phyloP scores from a whole-genome alignment of 2,329 filamentous ascomycete species.

The Chrysoporthe cubensis region DNA sequence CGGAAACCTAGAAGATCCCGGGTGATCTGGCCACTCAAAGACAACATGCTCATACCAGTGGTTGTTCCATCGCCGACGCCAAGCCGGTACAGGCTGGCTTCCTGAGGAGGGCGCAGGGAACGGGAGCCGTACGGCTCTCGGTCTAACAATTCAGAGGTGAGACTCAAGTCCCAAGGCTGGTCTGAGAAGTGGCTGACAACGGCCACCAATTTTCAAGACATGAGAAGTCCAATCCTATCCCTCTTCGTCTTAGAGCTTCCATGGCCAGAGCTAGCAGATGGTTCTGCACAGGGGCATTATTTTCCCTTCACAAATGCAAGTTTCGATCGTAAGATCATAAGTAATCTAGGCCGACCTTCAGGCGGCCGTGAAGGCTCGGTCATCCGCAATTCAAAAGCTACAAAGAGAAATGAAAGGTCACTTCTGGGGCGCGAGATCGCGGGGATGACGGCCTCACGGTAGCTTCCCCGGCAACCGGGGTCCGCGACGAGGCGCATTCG shows the following conservation, averaged over 20 bases:
- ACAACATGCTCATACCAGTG: constrained; percentile 3
- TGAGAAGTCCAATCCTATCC: background rate
- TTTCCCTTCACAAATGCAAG: background rate
- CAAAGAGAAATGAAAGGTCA: background rate
- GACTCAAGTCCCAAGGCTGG: background rate
- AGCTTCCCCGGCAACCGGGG: background rate
- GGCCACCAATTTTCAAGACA: constrained; percentile 1
- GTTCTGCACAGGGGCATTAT: background rate
- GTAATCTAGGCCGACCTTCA: background rate
- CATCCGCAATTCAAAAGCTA: background rate
- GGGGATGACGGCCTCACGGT: background rate
- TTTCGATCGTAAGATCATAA: constrained; percentile 1
- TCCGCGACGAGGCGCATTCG: background rate
- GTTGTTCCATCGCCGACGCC: background rate
- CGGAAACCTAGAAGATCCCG: background rate
- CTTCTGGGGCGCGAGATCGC: background rate
- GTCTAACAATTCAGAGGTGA: background rate
- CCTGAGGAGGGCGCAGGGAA: background rate
- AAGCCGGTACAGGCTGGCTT: background rate
- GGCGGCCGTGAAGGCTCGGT: background rate
- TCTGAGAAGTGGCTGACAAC: background rate
- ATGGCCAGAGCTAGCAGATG: background rate
- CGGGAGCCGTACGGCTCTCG: background rate
- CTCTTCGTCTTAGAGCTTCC: background rate
- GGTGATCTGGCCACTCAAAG: no score